A percentile compares a stretch with the other conserved stretches of the same genome.
Evolutionary conservation across 2,329 filamentous ascomycete species (phyloP).

Genomic region (Ascochyta pisi): DNA sequence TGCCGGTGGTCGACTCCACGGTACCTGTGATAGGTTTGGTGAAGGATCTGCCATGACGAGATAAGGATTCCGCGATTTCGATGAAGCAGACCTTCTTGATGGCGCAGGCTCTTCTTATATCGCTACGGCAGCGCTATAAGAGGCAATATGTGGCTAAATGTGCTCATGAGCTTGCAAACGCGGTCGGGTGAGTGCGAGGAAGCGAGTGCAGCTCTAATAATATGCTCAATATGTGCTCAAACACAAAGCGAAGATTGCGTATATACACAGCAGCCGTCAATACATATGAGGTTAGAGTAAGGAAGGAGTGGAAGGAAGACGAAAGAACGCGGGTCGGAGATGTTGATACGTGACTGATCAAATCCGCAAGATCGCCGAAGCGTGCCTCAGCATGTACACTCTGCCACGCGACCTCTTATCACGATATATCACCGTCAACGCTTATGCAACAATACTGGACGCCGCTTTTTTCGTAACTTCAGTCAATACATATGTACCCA

Average conservation of each 20-base stretch:
- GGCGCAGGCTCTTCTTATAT: not conserved
- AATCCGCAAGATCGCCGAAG: not conserved
- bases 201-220: not conserved
- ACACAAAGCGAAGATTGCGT: not conserved
- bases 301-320: not conserved
- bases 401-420: not conserved
- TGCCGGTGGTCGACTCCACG: not conserved
- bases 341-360: not conserved
- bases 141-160: slow-evolving; percentile 2
- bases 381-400: not conserved
- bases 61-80: not conserved
- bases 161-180: not conserved
- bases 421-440: too few relatives aligned
- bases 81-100: not conserved
- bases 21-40: not conserved
- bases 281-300: not conserved
- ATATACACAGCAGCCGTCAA: not conserved
- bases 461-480: too few relatives aligned
- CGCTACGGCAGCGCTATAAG: not conserved
- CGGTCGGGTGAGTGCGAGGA: not conserved
- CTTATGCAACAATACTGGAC: too few relatives aligned
- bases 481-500: too few relatives aligned
- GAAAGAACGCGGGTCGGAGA: not conserved
- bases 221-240: slow-evolving; percentile 17
- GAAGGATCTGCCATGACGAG: not conserved